phyloP scores from a whole-genome alignment of 345 rosid species.

The Salix caprea region DNA sequence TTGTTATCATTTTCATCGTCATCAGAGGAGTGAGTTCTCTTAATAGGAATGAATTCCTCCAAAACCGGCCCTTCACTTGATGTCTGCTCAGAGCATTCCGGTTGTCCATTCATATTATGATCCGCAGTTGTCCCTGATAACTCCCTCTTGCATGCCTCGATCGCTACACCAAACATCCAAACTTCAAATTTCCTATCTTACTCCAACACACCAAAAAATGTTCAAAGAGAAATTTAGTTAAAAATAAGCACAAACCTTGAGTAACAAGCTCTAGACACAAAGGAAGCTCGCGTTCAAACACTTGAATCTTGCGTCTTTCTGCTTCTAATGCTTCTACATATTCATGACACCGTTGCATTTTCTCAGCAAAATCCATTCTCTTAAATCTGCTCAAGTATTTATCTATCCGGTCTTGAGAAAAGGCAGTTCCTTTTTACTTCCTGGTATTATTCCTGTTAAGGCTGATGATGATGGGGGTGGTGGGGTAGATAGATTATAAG shows the following conservation, averaged over 20 bases:
- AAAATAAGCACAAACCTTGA: slow-evolving; percentile 43
- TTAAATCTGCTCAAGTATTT: neutral
- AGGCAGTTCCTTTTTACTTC: neutral
- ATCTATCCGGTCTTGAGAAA: neutral
- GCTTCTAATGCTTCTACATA: slow-evolving; percentile 75
- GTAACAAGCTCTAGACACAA: slow-evolving; percentile 86
- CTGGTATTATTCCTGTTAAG: neutral
- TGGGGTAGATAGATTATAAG: neutral
- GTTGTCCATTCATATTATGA: slow-evolving; percentile 45
- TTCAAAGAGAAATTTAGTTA: neutral
- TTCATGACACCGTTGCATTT: slow-evolving; percentile 50
- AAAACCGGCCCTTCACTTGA: slow-evolving; percentile 65
- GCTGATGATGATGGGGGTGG: neutral
- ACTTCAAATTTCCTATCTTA: neutral
- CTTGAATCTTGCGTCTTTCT: slow-evolving; percentile 84
- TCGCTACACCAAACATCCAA: slow-evolving; percentile 45
- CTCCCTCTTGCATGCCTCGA: slow-evolving; percentile 72
- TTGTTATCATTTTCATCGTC: slow-evolving; percentile 18
- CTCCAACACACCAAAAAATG: neutral
- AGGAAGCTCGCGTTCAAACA: slow-evolving; percentile 92
- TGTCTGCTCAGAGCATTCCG: slow-evolving; percentile 86
- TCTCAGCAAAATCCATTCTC: slow-evolving; percentile 44
- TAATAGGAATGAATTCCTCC: slow-evolving; percentile 79
- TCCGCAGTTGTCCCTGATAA: slow-evolving; percentile 55
- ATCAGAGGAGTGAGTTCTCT: slow-evolving; percentile 34